Percentiles rank a stretch among this genome's conserved stretches.
phyloP scores from a whole-genome alignment of 2,329 filamentous ascomycete genomes.

The Didymella sp. region DNA sequence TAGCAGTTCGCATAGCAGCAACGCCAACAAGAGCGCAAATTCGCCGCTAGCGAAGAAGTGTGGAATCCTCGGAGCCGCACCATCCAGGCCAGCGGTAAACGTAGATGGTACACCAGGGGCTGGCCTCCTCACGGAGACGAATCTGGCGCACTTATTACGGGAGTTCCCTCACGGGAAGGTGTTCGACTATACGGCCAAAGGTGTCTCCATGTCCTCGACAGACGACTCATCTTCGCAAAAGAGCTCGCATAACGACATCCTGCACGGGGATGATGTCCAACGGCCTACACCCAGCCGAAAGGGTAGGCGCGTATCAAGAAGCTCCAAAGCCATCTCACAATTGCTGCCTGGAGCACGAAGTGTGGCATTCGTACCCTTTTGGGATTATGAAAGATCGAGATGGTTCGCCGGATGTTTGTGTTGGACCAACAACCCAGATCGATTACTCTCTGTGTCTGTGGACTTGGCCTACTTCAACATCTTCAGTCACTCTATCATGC shows the following conservation, averaged over 20 bases:
- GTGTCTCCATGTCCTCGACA: conserved; percentile 29
- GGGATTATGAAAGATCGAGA: conserved; percentile 47
- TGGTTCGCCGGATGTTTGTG: conserved; percentile 49
- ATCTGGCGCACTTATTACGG: conserved; percentile 31
- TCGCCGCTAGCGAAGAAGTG: conserved; percentile 26
- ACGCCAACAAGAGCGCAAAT: not conserved
- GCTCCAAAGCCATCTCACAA: conserved; percentile 57
- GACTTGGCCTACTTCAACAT: conserved; percentile 48
- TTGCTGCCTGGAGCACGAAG: conserved; percentile 53
- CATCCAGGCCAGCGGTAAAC: conserved; percentile 3
- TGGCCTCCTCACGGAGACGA: conserved; percentile 27
- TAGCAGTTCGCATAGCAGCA: conserved; percentile 10
- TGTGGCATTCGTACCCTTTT: conserved; percentile 50
- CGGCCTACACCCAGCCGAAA: not conserved
- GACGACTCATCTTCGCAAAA: conserved; percentile 24
- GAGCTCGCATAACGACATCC: not conserved
- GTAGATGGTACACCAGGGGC: conserved; percentile 4
- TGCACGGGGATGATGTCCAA: not conserved
- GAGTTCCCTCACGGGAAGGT: conserved; percentile 38
- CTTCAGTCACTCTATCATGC: conserved; percentile 60
- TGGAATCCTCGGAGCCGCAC: conserved; percentile 36
- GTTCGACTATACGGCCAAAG: conserved; percentile 31
- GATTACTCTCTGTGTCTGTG: conserved; percentile 37
- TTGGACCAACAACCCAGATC: conserved; percentile 43
- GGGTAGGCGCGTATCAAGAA: conserved; percentile 35